phyloP scores from a whole-genome alignment of 1,139 yeast genomes.

The Hyphopichia fennica region DNA sequence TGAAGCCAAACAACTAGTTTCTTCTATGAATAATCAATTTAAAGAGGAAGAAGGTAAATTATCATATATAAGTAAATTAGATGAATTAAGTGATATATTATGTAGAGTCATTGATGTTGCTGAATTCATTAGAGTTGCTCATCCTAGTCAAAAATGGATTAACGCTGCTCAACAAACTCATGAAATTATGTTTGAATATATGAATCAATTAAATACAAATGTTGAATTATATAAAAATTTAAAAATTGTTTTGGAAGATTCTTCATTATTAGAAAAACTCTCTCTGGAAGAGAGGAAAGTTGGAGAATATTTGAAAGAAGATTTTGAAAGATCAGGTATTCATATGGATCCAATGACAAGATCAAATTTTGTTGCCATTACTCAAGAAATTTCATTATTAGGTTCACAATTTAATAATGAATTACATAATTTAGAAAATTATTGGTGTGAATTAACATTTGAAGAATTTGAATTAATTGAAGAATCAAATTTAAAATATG shows the following conservation, averaged over 20 bases:
- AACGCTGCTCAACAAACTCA: constrained; percentile 87
- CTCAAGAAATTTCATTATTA: constrained; percentile 76
- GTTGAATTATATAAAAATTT: constrained; percentile 67
- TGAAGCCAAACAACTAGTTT: constrained; percentile 63
- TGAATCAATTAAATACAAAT: constrained; percentile 89
- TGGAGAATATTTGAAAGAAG: constrained; percentile 76
- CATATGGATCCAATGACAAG: constrained; percentile 72
- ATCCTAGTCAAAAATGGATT: constrained; percentile 71
- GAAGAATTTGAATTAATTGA: constrained; percentile 33
- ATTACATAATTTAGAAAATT: constrained; percentile 43
- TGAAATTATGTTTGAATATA: constrained; percentile 86
- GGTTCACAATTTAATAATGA: constrained; percentile 79
- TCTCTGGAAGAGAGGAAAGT: constrained; percentile 77
- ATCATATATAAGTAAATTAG: constrained; percentile 65
- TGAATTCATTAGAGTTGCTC: constrained; percentile 86
- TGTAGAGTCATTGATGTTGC: constrained; percentile 95
- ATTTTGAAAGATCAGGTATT: constrained; percentile 89
- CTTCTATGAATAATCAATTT: constrained; percentile 48
- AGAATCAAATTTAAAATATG: constrained; percentile 20
- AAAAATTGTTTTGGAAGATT: constrained; percentile 51
- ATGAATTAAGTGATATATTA: constrained; percentile 80
- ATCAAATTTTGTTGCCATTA: constrained; percentile 69
- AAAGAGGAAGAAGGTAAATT: constrained; percentile 45
- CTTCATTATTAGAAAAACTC: constrained; percentile 36
- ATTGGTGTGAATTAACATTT: constrained; percentile 37